Evolutionary conservation across 176 grass and related monocot species (phyloP).

Genomic region (Aegilops longissima): DNA sequence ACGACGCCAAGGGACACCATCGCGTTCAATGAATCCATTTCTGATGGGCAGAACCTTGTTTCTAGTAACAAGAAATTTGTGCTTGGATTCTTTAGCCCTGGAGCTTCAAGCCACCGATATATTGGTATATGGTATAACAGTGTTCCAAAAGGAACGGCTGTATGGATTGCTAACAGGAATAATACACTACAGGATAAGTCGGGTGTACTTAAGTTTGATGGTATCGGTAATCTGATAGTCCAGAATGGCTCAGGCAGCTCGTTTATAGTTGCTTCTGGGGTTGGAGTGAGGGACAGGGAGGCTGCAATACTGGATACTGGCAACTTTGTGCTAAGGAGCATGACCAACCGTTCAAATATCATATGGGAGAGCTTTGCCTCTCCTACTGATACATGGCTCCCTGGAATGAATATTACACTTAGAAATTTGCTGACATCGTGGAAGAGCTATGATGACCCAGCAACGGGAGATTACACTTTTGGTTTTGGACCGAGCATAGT

Average conservation of each 20-base stretch:
- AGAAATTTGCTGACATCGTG: conserved; percentile 43
- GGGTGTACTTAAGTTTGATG: conserved; percentile 47
- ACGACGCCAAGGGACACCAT: conserved; percentile 13
- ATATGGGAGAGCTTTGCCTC: conserved; percentile 52
- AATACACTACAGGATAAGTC: conserved; percentile 31
- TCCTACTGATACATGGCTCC: conserved; percentile 56
- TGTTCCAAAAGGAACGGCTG: not conserved
- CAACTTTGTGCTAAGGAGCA: conserved; percentile 46
- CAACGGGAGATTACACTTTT: conserved; percentile 34
- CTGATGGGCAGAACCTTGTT: conserved; percentile 44
- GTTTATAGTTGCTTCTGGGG: not conserved
- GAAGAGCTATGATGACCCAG: conserved; percentile 41
- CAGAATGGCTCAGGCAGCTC: conserved; percentile 36
- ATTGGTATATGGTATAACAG: conserved; percentile 51
- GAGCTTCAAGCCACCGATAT: conserved; percentile 29
- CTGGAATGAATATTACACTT: conserved; percentile 30
- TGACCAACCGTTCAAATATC: not conserved
- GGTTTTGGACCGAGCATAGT: not conserved
- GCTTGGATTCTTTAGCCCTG: conserved; percentile 66
- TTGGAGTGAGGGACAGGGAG: not conserved
- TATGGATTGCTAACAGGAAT: conserved; percentile 69
- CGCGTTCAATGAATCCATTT: conserved; percentile 34
- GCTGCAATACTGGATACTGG: conserved; percentile 33
- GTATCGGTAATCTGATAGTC: conserved; percentile 41
- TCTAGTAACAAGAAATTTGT: conserved; percentile 20